Conservation (phyloP, 768 basidiomycete species). For the Saitozyma sp. region DNA sequence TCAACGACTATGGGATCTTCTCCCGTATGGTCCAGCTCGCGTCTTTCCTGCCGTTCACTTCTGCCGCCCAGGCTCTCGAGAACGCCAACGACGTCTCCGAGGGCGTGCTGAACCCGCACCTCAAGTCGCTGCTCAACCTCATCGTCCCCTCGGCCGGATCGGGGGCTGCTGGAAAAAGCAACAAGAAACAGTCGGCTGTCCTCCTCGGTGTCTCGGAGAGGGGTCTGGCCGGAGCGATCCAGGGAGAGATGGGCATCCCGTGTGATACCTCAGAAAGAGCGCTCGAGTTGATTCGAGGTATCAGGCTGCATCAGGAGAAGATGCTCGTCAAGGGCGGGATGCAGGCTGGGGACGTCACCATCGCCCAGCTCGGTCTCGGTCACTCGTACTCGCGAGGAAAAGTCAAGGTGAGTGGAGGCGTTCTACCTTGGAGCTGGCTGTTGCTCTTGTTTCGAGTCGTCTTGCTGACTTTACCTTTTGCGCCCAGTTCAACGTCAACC, state of each 20-base stretch:
- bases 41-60: constrained; percentile 93
- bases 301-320: constrained; percentile 86
- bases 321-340: constrained; percentile 65
- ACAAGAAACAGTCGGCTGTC: constrained; percentile 53
- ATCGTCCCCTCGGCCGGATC: constrained; percentile 33
- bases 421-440: not conserved
- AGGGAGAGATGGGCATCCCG: constrained; percentile 66
- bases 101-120: constrained; percentile 59
- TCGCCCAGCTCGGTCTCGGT: constrained; percentile 93
- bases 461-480: constrained; percentile 49
- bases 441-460: constrained; percentile 59
- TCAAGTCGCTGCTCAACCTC: constrained; percentile 35
- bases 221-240: constrained; percentile 73
- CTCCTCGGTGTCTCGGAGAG: constrained; percentile 77
- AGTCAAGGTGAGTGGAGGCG: constrained; percentile 68
- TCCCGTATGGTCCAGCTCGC: constrained; percentile 84
- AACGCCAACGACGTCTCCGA: constrained; percentile 95
- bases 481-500: constrained; percentile 52
- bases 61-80: constrained; percentile 87
- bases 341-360: constrained; percentile 79
- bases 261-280: constrained; percentile 80
- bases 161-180: constrained; percentile 30
- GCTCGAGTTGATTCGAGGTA: constrained; percentile 84
- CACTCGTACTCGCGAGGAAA: constrained; percentile 97
- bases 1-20: constrained; percentile 83